These are phyloP conservation scores for Lentinula aciculospora DNA, from an alignment of 768 basidiomycete species.

Conservation along the genomic window DNA sequence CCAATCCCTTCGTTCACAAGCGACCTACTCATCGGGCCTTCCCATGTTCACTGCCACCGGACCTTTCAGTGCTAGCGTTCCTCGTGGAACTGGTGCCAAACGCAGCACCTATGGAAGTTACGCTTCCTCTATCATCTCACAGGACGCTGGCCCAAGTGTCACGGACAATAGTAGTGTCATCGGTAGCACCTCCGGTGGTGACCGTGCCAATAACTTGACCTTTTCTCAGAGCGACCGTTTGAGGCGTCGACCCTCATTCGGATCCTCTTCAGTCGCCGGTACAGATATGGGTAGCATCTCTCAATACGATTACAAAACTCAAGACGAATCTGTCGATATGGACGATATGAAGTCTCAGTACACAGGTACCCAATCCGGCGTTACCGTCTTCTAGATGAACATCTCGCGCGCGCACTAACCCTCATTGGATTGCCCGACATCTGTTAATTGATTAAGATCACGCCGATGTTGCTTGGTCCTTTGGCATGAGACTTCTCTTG, in stretches of 20 bases:
- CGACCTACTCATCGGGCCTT: slow-evolving; percentile 88
- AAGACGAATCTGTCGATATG: slow-evolving; percentile 72
- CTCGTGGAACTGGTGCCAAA: slow-evolving; percentile 60
- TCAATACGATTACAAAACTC: slow-evolving; percentile 83
- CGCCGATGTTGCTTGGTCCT: neutral
- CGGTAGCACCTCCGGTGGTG: slow-evolving; percentile 20
- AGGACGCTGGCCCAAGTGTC: slow-evolving; percentile 70
- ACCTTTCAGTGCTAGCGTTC: slow-evolving; percentile 63
- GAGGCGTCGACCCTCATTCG: slow-evolving; percentile 69
- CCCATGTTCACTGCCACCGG: slow-evolving; percentile 72
- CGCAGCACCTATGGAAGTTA: slow-evolving; percentile 75
- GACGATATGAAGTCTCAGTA: slow-evolving; percentile 92
- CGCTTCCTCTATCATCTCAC: slow-evolving; percentile 90
- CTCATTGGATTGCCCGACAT: slow-evolving; percentile 1
- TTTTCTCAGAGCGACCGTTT: slow-evolving; percentile 92
- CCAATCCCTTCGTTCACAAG: slow-evolving; percentile 94
- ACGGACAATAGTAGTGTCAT: slow-evolving; percentile 60
- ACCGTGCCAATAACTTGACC: slow-evolving; percentile 43
- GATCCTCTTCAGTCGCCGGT: slow-evolving; percentile 62
- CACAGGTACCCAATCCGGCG: slow-evolving; percentile 76
- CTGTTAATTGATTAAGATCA: neutral
- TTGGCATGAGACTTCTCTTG: neutral
- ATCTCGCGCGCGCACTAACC: neutral
- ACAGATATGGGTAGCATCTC: slow-evolving; percentile 78
- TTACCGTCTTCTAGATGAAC: slow-evolving; percentile 66